Evolutionary conservation across 2,329 filamentous ascomycete species (phyloP).

Genomic region (Mycosphaerella arachidis): DNA sequence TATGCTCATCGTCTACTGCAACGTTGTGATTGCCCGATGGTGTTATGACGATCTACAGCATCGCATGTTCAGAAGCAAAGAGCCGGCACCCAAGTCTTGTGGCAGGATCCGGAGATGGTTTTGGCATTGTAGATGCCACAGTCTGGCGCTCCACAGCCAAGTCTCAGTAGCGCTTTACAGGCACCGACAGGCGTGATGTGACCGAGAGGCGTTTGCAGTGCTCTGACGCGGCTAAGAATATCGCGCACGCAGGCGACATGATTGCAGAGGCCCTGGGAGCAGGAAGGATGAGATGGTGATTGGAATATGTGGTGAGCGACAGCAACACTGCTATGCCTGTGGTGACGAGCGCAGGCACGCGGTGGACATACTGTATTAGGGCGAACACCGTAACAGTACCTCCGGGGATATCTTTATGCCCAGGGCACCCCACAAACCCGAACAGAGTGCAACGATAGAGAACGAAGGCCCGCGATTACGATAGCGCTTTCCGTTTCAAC

Average conservation of each 20-base stretch:
- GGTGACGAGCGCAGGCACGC: neutral
- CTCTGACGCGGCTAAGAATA: neutral
- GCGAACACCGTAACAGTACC: too few relatives aligned
- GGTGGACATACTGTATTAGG: neutral
- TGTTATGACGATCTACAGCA: neutral
- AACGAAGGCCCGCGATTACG: too few relatives aligned
- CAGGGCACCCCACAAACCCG: too few relatives aligned
- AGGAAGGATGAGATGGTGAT: neutral
- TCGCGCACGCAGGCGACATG: neutral
- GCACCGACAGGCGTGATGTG: neutral
- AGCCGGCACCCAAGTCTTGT: too few relatives aligned
- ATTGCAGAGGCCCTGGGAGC: neutral
- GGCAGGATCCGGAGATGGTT: neutral
- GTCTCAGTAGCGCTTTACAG: neutral
- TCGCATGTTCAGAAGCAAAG: neutral
- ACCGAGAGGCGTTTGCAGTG: conserved; percentile 3
- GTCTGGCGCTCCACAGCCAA: neutral
- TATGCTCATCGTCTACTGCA: neutral
- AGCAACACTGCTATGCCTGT: neutral
- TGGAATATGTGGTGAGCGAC: neutral
- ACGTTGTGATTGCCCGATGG: neutral
- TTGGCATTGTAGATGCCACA: neutral
- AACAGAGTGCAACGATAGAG: too few relatives aligned
- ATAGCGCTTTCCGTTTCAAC: too few relatives aligned
- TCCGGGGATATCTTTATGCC: too few relatives aligned